A percentile compares a stretch with the other conserved stretches of the same genome.
These are phyloP conservation scores for Sicyos baderoa DNA, from an alignment of 306 rosid genomes.

Conservation along the genomic window DNA sequence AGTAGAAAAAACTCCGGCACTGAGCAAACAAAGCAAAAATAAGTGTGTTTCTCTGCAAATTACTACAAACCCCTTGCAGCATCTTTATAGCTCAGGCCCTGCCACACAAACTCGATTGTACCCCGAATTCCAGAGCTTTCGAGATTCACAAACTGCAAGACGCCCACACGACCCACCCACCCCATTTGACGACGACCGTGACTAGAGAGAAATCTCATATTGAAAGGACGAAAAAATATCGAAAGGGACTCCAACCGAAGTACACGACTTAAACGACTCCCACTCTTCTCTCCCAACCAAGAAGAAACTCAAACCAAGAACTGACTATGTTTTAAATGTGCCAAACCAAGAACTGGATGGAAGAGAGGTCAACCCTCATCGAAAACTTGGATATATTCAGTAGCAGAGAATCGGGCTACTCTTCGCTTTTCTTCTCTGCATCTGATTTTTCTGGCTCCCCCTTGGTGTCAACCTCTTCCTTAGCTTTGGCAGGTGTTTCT, in stretches of 20 bases:
- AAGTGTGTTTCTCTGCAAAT: neutral
- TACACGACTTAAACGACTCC: conserved; percentile 3
- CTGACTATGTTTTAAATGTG: neutral
- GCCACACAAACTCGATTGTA: neutral
- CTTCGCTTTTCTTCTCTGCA: conserved; percentile 45
- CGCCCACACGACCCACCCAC: neutral
- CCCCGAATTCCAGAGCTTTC: neutral
- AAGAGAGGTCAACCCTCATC: conserved; percentile 7
- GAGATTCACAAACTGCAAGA: conserved; percentile 6
- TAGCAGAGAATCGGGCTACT: conserved; percentile 34
- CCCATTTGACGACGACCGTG: neutral
- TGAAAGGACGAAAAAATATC: neutral
- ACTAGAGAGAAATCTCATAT: conserved; percentile 6
- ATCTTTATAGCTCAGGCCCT: too few species aligned
- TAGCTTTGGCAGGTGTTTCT: conserved; percentile 21
- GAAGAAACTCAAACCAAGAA: conserved; percentile 1
- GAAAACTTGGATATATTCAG: neutral
- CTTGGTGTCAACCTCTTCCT: neutral
- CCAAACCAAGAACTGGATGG: neutral
- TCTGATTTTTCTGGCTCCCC: conserved; percentile 30
- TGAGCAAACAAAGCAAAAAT: neutral
- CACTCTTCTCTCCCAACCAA: neutral
- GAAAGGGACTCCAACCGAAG: conserved; percentile 8
- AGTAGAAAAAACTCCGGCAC: neutral
- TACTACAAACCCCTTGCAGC: neutral